Evolutionary conservation across 306 rosid genomes (phyloP).

Genomic region (Canavalia ensiformis): DNA sequence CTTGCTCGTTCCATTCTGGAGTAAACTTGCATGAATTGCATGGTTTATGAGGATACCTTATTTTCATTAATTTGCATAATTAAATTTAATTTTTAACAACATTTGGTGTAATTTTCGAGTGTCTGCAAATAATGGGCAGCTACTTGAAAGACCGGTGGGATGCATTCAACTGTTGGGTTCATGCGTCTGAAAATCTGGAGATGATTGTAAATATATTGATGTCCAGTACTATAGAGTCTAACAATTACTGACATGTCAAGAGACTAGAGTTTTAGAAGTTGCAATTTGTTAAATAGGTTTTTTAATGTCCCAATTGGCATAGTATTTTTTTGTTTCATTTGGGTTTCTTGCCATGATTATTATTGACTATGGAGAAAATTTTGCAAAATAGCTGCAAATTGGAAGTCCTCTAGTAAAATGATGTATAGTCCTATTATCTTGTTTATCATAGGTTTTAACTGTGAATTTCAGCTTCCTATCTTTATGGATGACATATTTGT

Average conservation of each 20-base stretch:
- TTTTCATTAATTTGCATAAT: constrained; percentile 36
- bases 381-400: constrained; percentile 26
- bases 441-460: constrained; percentile 42
- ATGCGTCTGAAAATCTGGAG: constrained; percentile 9
- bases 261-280: constrained; percentile 28
- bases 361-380: constrained; percentile 18
- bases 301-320: constrained; percentile 31
- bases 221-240: constrained; percentile 8
- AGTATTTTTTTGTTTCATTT: constrained; percentile 2
- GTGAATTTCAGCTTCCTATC: constrained; percentile 42
- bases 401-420: constrained; percentile 23
- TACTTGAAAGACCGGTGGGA: constrained; percentile 30
- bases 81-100: neutral
- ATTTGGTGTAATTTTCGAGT: constrained; percentile 31
- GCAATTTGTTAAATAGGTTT: constrained; percentile 28
- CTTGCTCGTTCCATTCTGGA: constrained; percentile 45
- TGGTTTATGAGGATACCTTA: constrained; percentile 43
- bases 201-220: constrained; percentile 25
- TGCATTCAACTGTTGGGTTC: constrained; percentile 36
- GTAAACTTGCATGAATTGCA: constrained; percentile 41
- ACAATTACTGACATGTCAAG: constrained; percentile 27
- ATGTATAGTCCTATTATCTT: constrained; percentile 25
- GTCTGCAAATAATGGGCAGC: constrained; percentile 12
- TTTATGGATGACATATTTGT: constrained; percentile 35
- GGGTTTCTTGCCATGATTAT: constrained; percentile 31